phyloP scores from a whole-genome alignment of 2,329 filamentous ascomycete species.

The Stachybotrys chlorohalonatus region DNA sequence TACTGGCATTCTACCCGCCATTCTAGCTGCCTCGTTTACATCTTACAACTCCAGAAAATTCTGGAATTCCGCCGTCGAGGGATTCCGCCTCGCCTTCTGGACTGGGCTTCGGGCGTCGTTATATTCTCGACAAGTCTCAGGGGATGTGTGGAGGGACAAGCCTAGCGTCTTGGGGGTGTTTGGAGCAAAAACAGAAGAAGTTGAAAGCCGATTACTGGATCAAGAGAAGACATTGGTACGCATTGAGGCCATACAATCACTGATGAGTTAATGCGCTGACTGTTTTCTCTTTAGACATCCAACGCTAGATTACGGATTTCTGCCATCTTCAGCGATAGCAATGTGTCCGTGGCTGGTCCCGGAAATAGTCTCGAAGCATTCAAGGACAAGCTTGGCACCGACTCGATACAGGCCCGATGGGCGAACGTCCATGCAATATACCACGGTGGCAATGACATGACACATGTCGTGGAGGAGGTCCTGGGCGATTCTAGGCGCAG shows the following conservation, averaged over 20 bases:
- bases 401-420: constrained; percentile 1
- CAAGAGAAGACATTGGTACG: too few species aligned
- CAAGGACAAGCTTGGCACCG: neutral
- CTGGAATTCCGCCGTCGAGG: neutral
- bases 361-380: neutral
- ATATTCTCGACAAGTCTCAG: neutral
- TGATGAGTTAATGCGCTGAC: too few species aligned
- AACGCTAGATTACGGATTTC: constrained; percentile 1
- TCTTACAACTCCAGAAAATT: constrained; percentile 3
- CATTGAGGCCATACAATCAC: too few species aligned
- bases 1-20: constrained; percentile 3
- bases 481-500: constrained; percentile 3
- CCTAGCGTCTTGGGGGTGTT: constrained; percentile 2
- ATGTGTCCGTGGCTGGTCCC: constrained; percentile 1
- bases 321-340: constrained; percentile 1
- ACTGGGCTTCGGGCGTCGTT: constrained; percentile 2
- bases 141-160: neutral
- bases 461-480: neutral
- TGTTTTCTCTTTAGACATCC: neutral
- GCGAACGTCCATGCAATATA: constrained; percentile 5
- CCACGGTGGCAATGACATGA: constrained; percentile 3
- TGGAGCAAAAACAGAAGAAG: neutral
- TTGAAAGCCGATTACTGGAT: neutral
- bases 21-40: constrained; percentile 2
- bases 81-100: constrained; percentile 5